Evolutionary conservation across 73 alveolate species (phyloP).

Genomic region (Symbiodinium natans): DNA sequence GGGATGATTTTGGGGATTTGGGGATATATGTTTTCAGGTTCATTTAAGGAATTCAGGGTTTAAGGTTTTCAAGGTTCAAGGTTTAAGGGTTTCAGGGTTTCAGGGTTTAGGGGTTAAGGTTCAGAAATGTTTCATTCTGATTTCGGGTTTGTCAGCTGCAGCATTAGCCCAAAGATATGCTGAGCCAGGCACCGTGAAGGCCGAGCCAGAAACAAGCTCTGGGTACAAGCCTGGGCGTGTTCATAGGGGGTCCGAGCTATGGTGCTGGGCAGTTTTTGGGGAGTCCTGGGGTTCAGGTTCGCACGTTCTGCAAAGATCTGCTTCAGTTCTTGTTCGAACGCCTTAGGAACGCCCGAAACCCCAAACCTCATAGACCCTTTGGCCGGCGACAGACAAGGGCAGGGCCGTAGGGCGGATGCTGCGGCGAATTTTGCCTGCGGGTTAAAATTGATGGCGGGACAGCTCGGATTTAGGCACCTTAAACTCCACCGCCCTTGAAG

Average conservation of each 20-base stretch:
- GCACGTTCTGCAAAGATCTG: not conserved
- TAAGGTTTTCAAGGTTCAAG: not conserved
- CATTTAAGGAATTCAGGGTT: not conserved
- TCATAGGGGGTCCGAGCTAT: not conserved
- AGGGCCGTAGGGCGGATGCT: conserved; percentile 66
- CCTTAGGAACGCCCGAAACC: not conserved
- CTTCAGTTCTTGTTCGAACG: not conserved
- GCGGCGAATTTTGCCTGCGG: conserved; percentile 85
- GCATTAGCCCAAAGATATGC: not conserved
- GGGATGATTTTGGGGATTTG: too few species aligned
- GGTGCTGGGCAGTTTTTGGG: not conserved
- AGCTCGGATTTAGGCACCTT: too few species aligned
- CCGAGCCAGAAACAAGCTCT: conserved; percentile 78
- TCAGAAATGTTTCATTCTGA: not conserved
- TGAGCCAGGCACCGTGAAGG: conserved; percentile 37
- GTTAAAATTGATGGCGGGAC: not conserved
- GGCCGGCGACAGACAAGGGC: not conserved
- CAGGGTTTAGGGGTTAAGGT: too few species aligned
- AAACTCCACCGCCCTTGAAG: too few species aligned
- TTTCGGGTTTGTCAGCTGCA: not conserved
- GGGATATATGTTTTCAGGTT: not conserved
- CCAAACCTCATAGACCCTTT: not conserved
- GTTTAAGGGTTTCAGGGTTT: too few species aligned
- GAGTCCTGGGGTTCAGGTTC: not conserved
- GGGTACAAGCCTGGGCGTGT: conserved; percentile 46